These are phyloP conservation scores for Centrapalus pauciflorus DNA, from an alignment of 129 eudicot genomes.

Conservation along the genomic window DNA sequence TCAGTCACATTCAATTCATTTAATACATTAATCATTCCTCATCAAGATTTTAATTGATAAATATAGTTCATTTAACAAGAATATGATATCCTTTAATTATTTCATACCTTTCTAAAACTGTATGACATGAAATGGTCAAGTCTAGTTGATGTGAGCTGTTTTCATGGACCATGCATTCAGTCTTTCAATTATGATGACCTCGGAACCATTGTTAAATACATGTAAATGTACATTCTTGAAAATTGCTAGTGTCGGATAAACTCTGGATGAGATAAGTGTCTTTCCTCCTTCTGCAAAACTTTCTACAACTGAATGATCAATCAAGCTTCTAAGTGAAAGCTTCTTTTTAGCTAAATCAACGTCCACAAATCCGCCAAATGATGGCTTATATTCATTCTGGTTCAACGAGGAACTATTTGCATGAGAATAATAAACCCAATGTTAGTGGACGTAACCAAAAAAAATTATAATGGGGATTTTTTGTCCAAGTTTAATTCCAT, in stretches of 20 bases:
- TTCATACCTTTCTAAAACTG: too few relatives aligned
- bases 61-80: too few relatives aligned
- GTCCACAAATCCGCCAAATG: constrained; percentile 66
- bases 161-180: constrained; percentile 70
- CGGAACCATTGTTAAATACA: constrained; percentile 67
- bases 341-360: constrained; percentile 39
- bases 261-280: constrained; percentile 60
- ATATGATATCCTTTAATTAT: too few relatives aligned
- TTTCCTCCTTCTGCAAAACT: constrained; percentile 73
- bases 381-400: constrained; percentile 23
- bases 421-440: too few relatives aligned
- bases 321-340: constrained; percentile 65
- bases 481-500: too few relatives aligned
- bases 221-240: constrained; percentile 34
- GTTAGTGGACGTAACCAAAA: too few relatives aligned
- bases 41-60: too few relatives aligned
- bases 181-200: constrained; percentile 31
- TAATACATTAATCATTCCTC: too few relatives aligned
- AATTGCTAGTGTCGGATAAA: constrained; percentile 60
- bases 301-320: constrained; percentile 75
- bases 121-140: too few relatives aligned
- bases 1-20: too few relatives aligned
- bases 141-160: constrained; percentile 27
- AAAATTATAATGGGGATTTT: too few relatives aligned
- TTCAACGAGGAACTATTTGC: constrained; percentile 25